A percentile compares a stretch with the other conserved stretches of the same genome.
phyloP scores from a whole-genome alignment of 495 filamentous ascomycete genomes.

The Podospora anserina region DNA sequence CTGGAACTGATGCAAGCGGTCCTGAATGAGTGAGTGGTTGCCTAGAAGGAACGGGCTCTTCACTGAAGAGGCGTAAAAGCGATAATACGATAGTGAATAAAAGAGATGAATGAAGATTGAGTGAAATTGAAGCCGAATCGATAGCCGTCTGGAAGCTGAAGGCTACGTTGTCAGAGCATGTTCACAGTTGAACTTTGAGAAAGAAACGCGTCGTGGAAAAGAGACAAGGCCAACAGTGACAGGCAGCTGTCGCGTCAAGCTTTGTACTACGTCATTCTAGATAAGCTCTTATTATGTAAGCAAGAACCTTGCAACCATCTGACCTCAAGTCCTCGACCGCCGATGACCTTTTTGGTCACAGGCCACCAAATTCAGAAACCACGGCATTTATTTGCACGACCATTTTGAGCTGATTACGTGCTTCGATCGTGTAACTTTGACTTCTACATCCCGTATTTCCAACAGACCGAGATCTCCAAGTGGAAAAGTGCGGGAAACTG shows the following conservation, averaged over 20 bases:
- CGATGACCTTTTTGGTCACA: not conserved
- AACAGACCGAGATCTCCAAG: constrained; percentile 3
- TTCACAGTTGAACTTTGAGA: not conserved
- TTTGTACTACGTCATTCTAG: not conserved
- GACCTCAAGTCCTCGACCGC: not conserved
- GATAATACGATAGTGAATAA: too few relatives aligned
- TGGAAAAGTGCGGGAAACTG: constrained; percentile 9
- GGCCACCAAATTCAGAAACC: not conserved
- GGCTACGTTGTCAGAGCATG: not conserved
- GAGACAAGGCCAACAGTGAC: not conserved
- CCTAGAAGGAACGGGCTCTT: not conserved
- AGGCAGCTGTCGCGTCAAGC: not conserved
- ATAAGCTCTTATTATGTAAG: not conserved
- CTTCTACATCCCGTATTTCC: not conserved
- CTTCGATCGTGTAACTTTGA: not conserved
- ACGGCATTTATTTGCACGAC: not conserved
- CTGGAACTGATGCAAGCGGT: not conserved
- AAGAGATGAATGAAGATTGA: not conserved
- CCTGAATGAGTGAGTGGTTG: not conserved
- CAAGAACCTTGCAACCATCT: not conserved
- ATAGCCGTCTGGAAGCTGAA: not conserved
- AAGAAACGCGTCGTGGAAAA: not conserved
- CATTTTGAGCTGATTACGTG: not conserved
- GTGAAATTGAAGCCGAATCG: too few relatives aligned
- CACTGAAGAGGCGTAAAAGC: not conserved